Base-by-base conservation (phyloP, 805 yeast species). In the Candida wancherniae region DNA sequence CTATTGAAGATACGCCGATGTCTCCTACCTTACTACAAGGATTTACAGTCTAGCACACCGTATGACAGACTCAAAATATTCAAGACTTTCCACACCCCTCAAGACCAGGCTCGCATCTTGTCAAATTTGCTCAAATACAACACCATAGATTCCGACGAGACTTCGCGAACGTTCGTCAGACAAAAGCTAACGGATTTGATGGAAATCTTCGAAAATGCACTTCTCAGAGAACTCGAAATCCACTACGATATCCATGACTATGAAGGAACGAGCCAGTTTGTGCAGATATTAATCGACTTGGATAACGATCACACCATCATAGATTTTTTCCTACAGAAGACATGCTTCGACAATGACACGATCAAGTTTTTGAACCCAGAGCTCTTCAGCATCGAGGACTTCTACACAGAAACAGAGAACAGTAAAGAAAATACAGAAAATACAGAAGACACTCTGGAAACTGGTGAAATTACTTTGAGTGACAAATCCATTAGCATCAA, bases 151-250 rank as follows among this genome's bases (percentile, higher is more conserved):
- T 52, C 43, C 23, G 42, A 48, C 27, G 59, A 48, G 45, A 59
- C 39, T 24, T 48, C 54, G 10, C 45, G 57, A 44, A 48, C 36
- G 34, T 33, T 39, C 28, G 59, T 46, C 37, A 61, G 50, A 44
- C 66, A 50, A 45, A 69, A 74, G 37, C 55, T 81, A 27, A 69
- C 67, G 21, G 66, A 81, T 3, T 62, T 79, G 9, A 53, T 76
- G 22, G 90, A 81, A 46, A 62, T 84, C 12, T 84, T 85, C 49
- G 80, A 81, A 23, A 80, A 72, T 49, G 84, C 92, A 0, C 67
- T 82, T 6, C 51, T 84, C 10, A 56, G 75, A 26, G 94, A 85
- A 49, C 66, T 84, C 36, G 88, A 82, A 30, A 55, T 67, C 18
- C 78, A 71, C 39, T 68, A 70, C 37, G 74, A 70, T 25, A 48